These are phyloP conservation scores for Coprinopsis strossmayeri DNA, from an alignment of 768 basidiomycete species.

Conservation along the genomic window DNA sequence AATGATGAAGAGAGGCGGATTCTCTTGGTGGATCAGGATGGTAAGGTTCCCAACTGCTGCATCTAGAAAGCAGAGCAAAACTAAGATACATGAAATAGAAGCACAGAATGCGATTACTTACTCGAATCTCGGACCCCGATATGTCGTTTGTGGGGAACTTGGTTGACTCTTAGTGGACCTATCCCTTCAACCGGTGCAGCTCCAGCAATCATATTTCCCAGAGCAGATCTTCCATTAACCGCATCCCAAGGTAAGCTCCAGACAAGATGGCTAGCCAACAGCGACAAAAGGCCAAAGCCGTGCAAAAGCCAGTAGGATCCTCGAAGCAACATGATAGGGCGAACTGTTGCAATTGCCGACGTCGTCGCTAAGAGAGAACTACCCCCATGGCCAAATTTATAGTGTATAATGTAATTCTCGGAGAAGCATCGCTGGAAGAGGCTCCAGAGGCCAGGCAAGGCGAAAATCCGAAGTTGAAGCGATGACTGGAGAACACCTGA, in stretches of 20 bases:
- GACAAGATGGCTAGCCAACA: neutral
- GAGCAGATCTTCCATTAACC: neutral
- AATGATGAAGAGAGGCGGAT: constrained; percentile 50
- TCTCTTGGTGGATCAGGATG: constrained; percentile 23
- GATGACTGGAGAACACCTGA: neutral
- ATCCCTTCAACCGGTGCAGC: constrained; percentile 1
- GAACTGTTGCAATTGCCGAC: neutral
- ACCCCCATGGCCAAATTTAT: neutral
- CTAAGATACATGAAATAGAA: neutral
- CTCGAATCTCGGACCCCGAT: neutral
- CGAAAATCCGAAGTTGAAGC: neutral
- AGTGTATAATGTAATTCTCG: neutral
- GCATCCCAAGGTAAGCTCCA: neutral
- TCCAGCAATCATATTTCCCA: neutral
- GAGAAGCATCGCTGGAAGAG: neutral
- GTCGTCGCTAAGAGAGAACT: neutral
- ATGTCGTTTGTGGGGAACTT: constrained; percentile 2
- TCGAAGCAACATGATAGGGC: neutral
- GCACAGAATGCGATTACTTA: neutral
- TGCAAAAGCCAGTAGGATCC: neutral
- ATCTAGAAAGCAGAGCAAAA: neutral
- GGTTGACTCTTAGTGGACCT: neutral
- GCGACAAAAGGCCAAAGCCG: neutral
- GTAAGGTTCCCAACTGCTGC: constrained; percentile 37
- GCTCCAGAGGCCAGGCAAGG: neutral